Evolutionary conservation across 208 protist genomes (phyloP).

Genomic region (Naegleria lovaniensis): DNA sequence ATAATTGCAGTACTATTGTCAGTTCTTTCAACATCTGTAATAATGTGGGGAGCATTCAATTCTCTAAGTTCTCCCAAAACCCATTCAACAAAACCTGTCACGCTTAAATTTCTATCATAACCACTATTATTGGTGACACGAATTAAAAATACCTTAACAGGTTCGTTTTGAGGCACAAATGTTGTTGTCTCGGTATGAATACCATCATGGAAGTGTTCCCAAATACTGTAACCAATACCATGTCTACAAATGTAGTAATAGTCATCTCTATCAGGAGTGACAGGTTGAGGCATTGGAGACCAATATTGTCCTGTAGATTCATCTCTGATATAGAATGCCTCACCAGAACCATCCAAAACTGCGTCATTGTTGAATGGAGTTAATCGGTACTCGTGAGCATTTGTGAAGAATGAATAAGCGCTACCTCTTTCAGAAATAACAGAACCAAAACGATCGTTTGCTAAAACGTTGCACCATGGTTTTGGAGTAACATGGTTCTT

Average conservation of each 20-base stretch:
- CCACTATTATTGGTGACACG: neutral
- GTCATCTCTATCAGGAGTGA: neutral
- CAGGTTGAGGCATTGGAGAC: slow-evolving; percentile 21
- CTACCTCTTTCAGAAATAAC: slow-evolving; percentile 13
- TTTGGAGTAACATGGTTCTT: neutral
- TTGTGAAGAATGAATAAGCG: slow-evolving; percentile 13
- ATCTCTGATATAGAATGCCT: slow-evolving; percentile 24
- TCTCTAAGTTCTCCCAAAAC: slow-evolving; percentile 20
- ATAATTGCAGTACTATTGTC: slow-evolving; percentile 4
- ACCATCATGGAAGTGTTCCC: slow-evolving; percentile 16
- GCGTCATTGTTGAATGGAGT: slow-evolving; percentile 20
- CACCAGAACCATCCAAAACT: neutral
- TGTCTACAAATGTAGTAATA: slow-evolving; percentile 12
- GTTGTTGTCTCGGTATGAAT: neutral
- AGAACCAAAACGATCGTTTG: slow-evolving; percentile 3
- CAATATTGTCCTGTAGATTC: neutral
- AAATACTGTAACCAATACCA: slow-evolving; percentile 17
- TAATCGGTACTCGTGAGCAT: slow-evolving; percentile 26
- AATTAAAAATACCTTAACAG: slow-evolving; percentile 18
- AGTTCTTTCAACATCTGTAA: slow-evolving; percentile 13
- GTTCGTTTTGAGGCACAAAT: slow-evolving; percentile 24
- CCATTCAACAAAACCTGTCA: slow-evolving; percentile 22
- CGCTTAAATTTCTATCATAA: neutral
- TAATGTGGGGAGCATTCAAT: neutral
- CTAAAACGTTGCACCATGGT: slow-evolving; percentile 20